Evolutionary conservation across 1,139 yeast species (phyloP), one percentile per base, ranked within the genome.

Genomic region (Yamadazyma friedrichii): DNA sequence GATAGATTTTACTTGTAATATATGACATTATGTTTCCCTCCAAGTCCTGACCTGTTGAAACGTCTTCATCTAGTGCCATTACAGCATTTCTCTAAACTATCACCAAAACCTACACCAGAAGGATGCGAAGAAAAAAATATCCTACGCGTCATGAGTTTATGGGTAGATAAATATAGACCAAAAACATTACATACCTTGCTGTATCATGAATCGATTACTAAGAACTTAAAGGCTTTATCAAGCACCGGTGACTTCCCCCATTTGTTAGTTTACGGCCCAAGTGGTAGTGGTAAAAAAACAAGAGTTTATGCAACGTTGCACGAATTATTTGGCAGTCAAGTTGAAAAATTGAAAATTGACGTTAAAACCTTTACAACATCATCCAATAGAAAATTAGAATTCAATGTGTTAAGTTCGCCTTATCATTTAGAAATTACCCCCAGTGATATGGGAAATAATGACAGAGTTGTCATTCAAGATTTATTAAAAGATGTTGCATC

Each of bases 131-230:
- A 26, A 26, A 26, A 26, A 26, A 26, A 26, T 10, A 26, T 26
- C 12, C 12, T 26, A 40, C 40, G 40, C 43, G 40, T 36, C 39
- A 88, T 89, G 97, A 85, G 96, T 13, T 75, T 93, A 59, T 93
- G 98, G 98, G 96, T 94, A 15, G 98, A 93, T 61, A 88, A 89
- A 52, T 84, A 89, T 62, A 78, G 97, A 52, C 98, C 98, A 8
- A 78, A 71, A 51, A 70, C 73, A 1, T 67, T 94, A 42, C 77
- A 74, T 10, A 72, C 73, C 31, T 70, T 93, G 42, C 79, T 82
- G 42, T 91, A 77, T 59, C 95, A 89, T 56, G 65, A 64, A 1
- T 74, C 72, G 5, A 77, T 91, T 27, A 81, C 96, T 0, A 64
- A 67, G 35, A 78, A 84, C 46, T 67, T 93, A 34, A 65, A 69